A percentile compares a stretch with the other conserved stretches of the same genome.
Conservation (phyloP, 2,329 filamentous ascomycete species). For the Didymella segeticola region DNA sequence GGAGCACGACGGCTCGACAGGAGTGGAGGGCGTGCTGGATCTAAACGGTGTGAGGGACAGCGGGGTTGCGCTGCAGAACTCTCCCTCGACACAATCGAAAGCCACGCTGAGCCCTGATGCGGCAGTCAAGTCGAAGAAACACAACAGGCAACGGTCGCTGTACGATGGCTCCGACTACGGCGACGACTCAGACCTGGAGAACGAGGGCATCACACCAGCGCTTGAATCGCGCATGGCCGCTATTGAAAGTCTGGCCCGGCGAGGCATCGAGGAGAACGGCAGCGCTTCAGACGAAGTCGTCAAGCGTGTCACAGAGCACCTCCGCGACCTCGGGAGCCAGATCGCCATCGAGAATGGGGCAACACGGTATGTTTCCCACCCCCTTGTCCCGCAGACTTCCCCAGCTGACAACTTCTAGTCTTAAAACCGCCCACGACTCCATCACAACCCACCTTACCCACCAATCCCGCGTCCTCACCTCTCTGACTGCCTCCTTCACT, state of each 20-base stretch:
- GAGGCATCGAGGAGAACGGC: constrained; percentile 70
- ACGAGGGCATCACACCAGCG: constrained; percentile 70
- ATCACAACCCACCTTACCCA: constrained; percentile 76
- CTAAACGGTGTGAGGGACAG: constrained; percentile 53
- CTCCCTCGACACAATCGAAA: constrained; percentile 41
- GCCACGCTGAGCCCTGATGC: constrained; percentile 50
- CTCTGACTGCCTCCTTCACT: constrained; percentile 73
- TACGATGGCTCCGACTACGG: constrained; percentile 80
- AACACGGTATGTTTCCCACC: constrained; percentile 62
- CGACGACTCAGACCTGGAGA: constrained; percentile 72
- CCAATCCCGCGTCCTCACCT: constrained; percentile 77
- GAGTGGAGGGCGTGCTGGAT: constrained; percentile 21
- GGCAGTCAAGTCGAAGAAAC: constrained; percentile 36
- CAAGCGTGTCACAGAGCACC: constrained; percentile 69
- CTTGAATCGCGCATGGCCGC: constrained; percentile 74
- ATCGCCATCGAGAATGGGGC: constrained; percentile 74
- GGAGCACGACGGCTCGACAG: constrained; percentile 44
- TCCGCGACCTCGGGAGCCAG: constrained; percentile 76
- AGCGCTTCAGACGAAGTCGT: constrained; percentile 71
- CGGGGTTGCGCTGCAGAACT: constrained; percentile 54
- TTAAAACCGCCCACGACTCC: constrained; percentile 78
- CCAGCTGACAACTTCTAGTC: constrained; percentile 54
- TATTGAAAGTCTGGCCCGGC: constrained; percentile 70
- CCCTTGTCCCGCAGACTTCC: background rate
- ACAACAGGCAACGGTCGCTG: constrained; percentile 56